These are phyloP conservation scores for Pythium myriotylum DNA, from an alignment of 352 stramenopile species.

Conservation along the genomic window DNA sequence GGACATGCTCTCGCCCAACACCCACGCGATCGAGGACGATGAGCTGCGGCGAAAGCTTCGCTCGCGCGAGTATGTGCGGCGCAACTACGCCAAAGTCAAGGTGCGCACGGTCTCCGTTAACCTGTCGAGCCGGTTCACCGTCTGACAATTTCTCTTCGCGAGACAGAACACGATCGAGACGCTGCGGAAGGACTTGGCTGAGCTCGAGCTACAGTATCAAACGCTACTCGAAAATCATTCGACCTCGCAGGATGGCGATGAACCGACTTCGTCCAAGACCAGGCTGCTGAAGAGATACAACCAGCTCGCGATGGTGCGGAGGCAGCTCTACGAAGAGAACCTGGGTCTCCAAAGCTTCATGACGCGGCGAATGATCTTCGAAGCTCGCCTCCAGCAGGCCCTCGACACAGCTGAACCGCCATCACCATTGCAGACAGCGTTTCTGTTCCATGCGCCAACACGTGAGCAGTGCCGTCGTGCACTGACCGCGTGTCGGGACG, in stretches of 20 bases:
- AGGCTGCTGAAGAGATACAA: background rate
- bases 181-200: slow-evolving; percentile 5
- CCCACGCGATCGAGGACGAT: background rate
- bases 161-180: slow-evolving; percentile 10
- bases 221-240: slow-evolving; percentile 4
- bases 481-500: background rate
- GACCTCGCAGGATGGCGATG: background rate
- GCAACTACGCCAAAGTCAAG: slow-evolving; percentile 14
- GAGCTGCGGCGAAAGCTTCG: background rate
- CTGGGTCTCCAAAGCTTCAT: slow-evolving; percentile 1
- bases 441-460: background rate
- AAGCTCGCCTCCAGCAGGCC: slow-evolving; percentile 13
- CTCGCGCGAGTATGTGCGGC: slow-evolving; percentile 9
- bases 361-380: slow-evolving; percentile 14
- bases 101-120: background rate
- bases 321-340: slow-evolving; percentile 13
- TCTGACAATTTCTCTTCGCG: background rate
- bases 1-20: background rate
- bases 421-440: background rate
- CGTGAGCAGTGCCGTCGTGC: background rate
- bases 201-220: slow-evolving; percentile 6
- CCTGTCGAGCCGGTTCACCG: too few species aligned
- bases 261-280: background rate
- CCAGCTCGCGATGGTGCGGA: slow-evolving; percentile 2
- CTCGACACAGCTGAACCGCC: slow-evolving; percentile 1